Evolutionary conservation across 495 filamentous ascomycete genomes (phyloP).

Genomic region (Tetracladium setigerum): DNA sequence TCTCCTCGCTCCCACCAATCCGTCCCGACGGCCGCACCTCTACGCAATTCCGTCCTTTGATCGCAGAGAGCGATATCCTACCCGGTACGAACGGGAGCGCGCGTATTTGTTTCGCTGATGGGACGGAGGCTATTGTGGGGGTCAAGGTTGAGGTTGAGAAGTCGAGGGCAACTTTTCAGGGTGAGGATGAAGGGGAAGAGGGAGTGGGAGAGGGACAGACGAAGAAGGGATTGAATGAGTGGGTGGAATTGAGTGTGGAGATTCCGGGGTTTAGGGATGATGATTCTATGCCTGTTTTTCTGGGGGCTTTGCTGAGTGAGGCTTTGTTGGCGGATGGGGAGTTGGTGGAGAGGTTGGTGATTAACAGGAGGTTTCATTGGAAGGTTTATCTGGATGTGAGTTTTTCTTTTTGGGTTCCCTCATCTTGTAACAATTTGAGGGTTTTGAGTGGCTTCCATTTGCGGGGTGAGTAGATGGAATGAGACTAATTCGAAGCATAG

Average conservation of each 20-base stretch:
- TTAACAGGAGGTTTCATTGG: slow-evolving; percentile 91
- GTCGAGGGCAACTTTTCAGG: slow-evolving; percentile 32
- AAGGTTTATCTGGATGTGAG: slow-evolving; percentile 89
- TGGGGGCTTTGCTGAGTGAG: slow-evolving; percentile 83
- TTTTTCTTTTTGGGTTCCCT: slow-evolving; percentile 11
- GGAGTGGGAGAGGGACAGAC: slow-evolving; percentile 23
- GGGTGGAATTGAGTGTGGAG: slow-evolving; percentile 80
- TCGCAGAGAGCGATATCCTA: slow-evolving; percentile 83
- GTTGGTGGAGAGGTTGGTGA: slow-evolving; percentile 64
- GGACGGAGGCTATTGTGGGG: slow-evolving; percentile 89
- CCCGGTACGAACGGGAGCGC: slow-evolving; percentile 88
- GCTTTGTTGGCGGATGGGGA: slow-evolving; percentile 69
- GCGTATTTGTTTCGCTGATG: slow-evolving; percentile 88
- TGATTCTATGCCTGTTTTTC: slow-evolving; percentile 80
- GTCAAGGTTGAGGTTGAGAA: slow-evolving; percentile 90
- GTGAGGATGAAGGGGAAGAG: slow-evolving; percentile 23
- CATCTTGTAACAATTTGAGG: background rate
- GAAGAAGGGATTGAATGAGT: slow-evolving; percentile 42
- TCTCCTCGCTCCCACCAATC: slow-evolving; percentile 69
- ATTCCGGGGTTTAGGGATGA: slow-evolving; percentile 85
- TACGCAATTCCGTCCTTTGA: slow-evolving; percentile 81
- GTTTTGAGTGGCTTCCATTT: background rate
- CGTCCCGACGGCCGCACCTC: slow-evolving; percentile 80
- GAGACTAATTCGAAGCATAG: slow-evolving; percentile 31
- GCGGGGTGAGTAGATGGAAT: background rate